phyloP scores from a whole-genome alignment of 331 rosid species.

The Rosa hybrid region DNA sequence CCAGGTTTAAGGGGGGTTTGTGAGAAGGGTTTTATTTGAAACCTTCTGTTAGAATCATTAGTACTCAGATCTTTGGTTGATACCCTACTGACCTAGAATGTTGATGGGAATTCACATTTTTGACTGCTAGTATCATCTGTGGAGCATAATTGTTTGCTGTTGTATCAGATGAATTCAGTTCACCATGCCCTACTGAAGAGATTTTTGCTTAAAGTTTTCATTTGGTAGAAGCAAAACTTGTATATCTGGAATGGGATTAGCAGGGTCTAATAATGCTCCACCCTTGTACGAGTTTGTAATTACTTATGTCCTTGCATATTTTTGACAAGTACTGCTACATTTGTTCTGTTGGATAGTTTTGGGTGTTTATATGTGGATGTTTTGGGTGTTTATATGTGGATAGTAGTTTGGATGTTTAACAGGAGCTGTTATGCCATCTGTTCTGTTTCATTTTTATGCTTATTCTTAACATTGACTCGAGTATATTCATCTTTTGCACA shows the following conservation, averaged over 20 bases:
- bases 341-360: neutral
- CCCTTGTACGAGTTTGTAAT: neutral
- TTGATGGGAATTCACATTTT: too few species aligned
- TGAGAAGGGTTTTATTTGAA: constrained; percentile 45
- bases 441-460: too few species aligned
- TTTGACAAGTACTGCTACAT: neutral
- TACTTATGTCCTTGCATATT: neutral
- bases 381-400: neutral
- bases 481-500: neutral
- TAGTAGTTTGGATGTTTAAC: neutral
- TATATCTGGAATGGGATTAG: neutral
- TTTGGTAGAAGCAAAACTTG: neutral
- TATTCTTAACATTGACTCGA: too few species aligned
- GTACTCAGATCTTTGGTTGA: too few species aligned
- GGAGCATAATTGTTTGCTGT: too few species aligned
- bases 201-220: neutral
- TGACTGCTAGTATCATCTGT: too few species aligned
- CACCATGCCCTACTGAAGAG: neutral
- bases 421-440: too few species aligned
- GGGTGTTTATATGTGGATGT: neutral
- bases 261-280: too few species aligned
- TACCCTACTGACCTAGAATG: too few species aligned
- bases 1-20: constrained; percentile 83
- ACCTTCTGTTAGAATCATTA: constrained; percentile 41
- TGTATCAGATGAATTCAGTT: neutral